Conservation (phyloP, 192 early-diverging fungal species). For the Geosiphon pyriformis region DNA sequence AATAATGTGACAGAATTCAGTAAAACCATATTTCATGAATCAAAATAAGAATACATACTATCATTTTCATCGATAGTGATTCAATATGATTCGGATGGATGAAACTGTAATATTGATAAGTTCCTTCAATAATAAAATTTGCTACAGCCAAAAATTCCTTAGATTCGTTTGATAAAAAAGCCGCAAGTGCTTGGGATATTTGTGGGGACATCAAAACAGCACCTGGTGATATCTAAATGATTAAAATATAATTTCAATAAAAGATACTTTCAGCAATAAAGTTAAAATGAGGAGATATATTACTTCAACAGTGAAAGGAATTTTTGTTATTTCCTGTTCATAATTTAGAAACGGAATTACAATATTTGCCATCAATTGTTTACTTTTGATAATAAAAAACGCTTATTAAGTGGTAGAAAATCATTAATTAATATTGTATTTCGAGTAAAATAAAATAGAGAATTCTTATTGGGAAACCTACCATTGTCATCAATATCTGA, state of each 20-base stretch:
- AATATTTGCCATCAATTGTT: slow-evolving; percentile 35
- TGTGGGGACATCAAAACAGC: slow-evolving; percentile 49
- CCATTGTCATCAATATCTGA: slow-evolving; percentile 68
- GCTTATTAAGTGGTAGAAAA: too few species aligned
- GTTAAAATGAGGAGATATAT: background rate
- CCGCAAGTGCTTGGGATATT: slow-evolving; percentile 57
- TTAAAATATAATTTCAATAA: background rate
- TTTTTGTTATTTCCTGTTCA: slow-evolving; percentile 46
- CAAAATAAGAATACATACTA: too few species aligned
- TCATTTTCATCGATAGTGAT: slow-evolving; percentile 43
- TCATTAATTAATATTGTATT: too few species aligned
- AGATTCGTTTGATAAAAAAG: slow-evolving; percentile 49
- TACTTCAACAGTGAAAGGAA: slow-evolving; percentile 52
- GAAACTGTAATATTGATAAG: slow-evolving; percentile 48
- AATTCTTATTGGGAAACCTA: slow-evolving; percentile 35
- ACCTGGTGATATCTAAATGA: slow-evolving; percentile 41
- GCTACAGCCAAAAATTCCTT: slow-evolving; percentile 42
- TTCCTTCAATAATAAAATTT: slow-evolving; percentile 40
- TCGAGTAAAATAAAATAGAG: too few species aligned
- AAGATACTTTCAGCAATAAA: background rate
- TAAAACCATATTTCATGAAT: background rate
- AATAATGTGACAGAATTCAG: background rate
- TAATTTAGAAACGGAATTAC: slow-evolving; percentile 53
- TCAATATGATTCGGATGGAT: slow-evolving; percentile 48
- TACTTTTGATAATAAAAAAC: slow-evolving; percentile 40